Conservation (phyloP, 306 rosid species). For the Pterocarpus macrocarpus region DNA sequence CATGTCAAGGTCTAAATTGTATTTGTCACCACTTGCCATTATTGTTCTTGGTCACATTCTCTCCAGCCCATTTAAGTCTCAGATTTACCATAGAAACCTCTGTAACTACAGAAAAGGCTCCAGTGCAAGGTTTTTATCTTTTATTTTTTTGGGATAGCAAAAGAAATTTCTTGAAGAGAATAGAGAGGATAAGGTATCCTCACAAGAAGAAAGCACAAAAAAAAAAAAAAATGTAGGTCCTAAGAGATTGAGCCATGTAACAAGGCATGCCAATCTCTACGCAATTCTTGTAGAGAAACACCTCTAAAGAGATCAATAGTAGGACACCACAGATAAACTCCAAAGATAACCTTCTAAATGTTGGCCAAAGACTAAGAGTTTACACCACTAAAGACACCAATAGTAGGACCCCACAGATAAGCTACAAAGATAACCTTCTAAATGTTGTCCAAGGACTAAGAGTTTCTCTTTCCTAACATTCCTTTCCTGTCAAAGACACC, state of each 20-base stretch:
- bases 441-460: background rate
- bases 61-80: constrained; percentile 2
- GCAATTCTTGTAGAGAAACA: background rate
- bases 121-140: too few relatives aligned
- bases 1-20: background rate
- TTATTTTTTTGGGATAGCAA: too few relatives aligned
- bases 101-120: background rate
- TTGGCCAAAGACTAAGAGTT: background rate
- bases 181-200: background rate
- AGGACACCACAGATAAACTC: background rate
- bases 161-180: background rate
- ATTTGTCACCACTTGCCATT: background rate
- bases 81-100: background rate
- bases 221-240: background rate
- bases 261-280: background rate
- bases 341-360: background rate
- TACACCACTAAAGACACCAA: background rate
- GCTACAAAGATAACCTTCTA: background rate
- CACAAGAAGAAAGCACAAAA: background rate
- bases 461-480: background rate
- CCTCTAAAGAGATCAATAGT: background rate
- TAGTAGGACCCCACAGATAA: background rate
- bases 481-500: background rate
- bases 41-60: background rate
- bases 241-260: background rate